These are phyloP conservation scores for Fonsecaea pedrosoi DNA, from an alignment of 2,329 filamentous ascomycete species.

Conservation along the genomic window DNA sequence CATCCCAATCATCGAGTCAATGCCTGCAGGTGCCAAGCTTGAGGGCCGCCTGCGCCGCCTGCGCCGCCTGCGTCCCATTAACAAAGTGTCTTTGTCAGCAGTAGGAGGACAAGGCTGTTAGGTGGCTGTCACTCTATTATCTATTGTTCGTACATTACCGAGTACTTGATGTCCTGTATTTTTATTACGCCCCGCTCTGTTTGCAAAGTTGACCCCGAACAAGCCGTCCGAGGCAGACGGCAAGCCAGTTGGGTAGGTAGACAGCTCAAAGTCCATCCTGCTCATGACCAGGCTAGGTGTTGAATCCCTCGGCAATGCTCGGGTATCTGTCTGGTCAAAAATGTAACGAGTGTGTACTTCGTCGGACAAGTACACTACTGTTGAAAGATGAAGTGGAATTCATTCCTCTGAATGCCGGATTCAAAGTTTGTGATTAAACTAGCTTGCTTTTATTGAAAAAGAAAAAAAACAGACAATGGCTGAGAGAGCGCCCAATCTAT, in stretches of 20 bases:
- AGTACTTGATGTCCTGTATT: neutral
- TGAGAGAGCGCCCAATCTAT: neutral
- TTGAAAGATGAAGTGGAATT: neutral
- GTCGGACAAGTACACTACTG: neutral
- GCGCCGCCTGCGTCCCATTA: too few species aligned
- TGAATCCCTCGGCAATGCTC: neutral
- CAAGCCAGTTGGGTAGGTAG: neutral
- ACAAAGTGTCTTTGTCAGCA: neutral
- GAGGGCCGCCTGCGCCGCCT: too few species aligned
- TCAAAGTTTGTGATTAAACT: neutral
- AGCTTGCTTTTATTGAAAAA: neutral
- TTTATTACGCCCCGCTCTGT: neutral
- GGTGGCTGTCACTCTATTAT: neutral
- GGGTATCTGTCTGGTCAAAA: neutral
- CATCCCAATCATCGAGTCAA: too few species aligned
- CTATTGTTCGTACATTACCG: too few species aligned
- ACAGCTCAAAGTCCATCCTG: neutral
- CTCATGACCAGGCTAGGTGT: neutral
- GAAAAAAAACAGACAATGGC: neutral
- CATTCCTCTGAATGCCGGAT: neutral
- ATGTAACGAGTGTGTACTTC: too few species aligned
- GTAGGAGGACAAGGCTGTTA: neutral
- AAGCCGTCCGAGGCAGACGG: neutral
- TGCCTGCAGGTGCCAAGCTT: too few species aligned
- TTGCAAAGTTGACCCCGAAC: neutral